Evolutionary conservation across 2,329 filamentous ascomycete genomes (phyloP), one percentile per base, ranked within the genome.

Genomic region (Diatrype stigma): DNA sequence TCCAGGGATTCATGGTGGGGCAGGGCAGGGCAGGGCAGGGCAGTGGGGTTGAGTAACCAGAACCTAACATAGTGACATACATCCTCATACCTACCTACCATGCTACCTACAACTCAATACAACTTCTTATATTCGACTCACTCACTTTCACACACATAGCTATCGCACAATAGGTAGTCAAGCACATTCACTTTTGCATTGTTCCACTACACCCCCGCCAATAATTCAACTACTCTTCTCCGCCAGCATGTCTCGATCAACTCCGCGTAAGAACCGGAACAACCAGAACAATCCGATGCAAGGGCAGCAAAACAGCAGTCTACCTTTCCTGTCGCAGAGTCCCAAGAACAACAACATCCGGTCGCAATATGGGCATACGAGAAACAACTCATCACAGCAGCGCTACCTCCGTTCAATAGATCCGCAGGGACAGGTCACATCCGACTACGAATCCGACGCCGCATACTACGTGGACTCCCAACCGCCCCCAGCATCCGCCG

Each of bases 371-470:
- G 69, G 72, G 47, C 71, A 77, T 47, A 64, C 69, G 10, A 55
- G 63, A 30, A 63, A 55, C 30, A 51, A 59, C 22, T 44, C 40
- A 45, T 66, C 64, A 6, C 62, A 65, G 38, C 56, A 65, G 37
- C 56, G 63, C 3, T 61, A 63, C 12, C 56, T 53, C 8, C 56
- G 65, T 47, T 52, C 52, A 11, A 51, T 50, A 6, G 54, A 56
- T 34, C 52, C 55, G 23, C 50, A 63, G 35, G 69, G 72, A 52
- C 66, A 69, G 22, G 70, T 69, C 40, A 51, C 57, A 26, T 80
- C 79, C 45, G 84, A 87, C 68, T 86, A 87, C 71, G 84, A 88
- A 61, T 86, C 84, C 54, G 85, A 87, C 66, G 78, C 77, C 19
- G 76, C 75, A 30, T 69, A 73, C 57, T 79, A 81, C 63, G 61